These are phyloP conservation scores for Globisporangium megalacanthum DNA, from an alignment of 352 stramenopile species.

Conservation along the genomic window DNA sequence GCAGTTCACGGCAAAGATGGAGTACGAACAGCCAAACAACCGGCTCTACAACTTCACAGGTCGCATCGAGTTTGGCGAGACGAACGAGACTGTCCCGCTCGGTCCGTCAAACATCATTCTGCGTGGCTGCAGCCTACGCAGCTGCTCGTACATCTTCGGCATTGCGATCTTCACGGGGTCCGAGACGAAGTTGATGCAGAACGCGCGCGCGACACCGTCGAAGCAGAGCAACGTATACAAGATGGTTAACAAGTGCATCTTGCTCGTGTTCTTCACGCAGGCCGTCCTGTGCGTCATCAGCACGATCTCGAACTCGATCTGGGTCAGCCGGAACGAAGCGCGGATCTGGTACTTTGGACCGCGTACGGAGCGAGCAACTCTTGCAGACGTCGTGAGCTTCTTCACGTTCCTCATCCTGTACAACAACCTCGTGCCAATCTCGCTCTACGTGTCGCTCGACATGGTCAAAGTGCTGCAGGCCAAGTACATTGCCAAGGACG, in stretches of 20 bases:
- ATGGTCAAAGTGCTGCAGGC: constrained; percentile 88
- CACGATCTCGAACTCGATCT: constrained; percentile 50
- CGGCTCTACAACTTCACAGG: constrained; percentile 69
- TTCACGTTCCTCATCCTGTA: constrained; percentile 96
- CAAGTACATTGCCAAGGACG: constrained; percentile 59
- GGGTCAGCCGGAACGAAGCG: constrained; percentile 30
- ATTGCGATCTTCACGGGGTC: constrained; percentile 88
- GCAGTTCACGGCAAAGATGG: constrained; percentile 32
- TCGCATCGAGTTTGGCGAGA: constrained; percentile 26
- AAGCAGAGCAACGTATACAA: constrained; percentile 73
- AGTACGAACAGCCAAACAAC: constrained; percentile 80
- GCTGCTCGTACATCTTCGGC: constrained; percentile 51
- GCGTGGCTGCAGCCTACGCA: constrained; percentile 64
- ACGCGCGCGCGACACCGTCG: constrained; percentile 50
- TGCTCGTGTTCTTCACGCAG: constrained; percentile 65
- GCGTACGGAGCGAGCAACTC: constrained; percentile 7
- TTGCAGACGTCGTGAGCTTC: constrained; percentile 68
- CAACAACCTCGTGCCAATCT: constrained; percentile 97
- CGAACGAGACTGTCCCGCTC: constrained; percentile 37
- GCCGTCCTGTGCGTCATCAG: constrained; percentile 57
- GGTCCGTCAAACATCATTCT: constrained; percentile 78
- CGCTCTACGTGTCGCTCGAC: constrained; percentile 96
- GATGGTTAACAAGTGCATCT: constrained; percentile 64
- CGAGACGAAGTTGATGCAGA: constrained; percentile 88
- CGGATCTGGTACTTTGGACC: constrained; percentile 48